Conservation (phyloP, 2,329 filamentous ascomycete species). For the Hypoxylon sp. region DNA sequence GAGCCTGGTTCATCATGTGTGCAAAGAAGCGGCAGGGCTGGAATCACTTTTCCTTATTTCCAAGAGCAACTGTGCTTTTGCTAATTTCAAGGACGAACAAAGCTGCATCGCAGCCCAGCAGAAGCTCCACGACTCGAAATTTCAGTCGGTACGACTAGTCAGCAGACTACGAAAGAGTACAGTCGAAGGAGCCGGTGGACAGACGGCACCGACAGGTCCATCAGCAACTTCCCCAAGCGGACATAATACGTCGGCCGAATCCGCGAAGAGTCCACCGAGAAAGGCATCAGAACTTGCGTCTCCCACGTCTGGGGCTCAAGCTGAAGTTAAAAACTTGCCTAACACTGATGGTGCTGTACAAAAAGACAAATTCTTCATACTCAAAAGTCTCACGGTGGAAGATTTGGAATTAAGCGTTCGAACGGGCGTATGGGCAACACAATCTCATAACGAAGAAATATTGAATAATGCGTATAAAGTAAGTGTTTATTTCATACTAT, state of each 20-base stretch:
- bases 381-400: slow-evolving; percentile 91
- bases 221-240: slow-evolving; percentile 51
- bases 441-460: slow-evolving; percentile 87
- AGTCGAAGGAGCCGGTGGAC: slow-evolving; percentile 51
- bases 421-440: slow-evolving; percentile 92
- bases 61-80: slow-evolving; percentile 97
- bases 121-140: slow-evolving; percentile 89
- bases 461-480: slow-evolving; percentile 87
- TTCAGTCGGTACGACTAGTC: slow-evolving; percentile 84
- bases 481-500: slow-evolving; percentile 32
- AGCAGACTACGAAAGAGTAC: slow-evolving; percentile 76
- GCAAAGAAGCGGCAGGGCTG: slow-evolving; percentile 77
- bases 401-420: slow-evolving; percentile 88
- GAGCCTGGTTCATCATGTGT: slow-evolving; percentile 90
- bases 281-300: slow-evolving; percentile 17
- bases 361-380: slow-evolving; percentile 84
- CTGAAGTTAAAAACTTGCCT: slow-evolving; percentile 26
- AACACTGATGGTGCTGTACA: slow-evolving; percentile 40
- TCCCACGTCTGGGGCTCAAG: slow-evolving; percentile 28
- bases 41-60: slow-evolving; percentile 94
- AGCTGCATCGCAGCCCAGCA: slow-evolving; percentile 80
- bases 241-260: slow-evolving; percentile 35
- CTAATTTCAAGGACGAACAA: slow-evolving; percentile 87
- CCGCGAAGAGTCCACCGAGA: slow-evolving; percentile 27
- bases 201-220: slow-evolving; percentile 64